A percentile compares a stretch with the other conserved stretches of the same genome.
Evolutionary conservation across 2,329 filamentous ascomycete genomes (phyloP).

Genomic region (Verticillium longisporum): DNA sequence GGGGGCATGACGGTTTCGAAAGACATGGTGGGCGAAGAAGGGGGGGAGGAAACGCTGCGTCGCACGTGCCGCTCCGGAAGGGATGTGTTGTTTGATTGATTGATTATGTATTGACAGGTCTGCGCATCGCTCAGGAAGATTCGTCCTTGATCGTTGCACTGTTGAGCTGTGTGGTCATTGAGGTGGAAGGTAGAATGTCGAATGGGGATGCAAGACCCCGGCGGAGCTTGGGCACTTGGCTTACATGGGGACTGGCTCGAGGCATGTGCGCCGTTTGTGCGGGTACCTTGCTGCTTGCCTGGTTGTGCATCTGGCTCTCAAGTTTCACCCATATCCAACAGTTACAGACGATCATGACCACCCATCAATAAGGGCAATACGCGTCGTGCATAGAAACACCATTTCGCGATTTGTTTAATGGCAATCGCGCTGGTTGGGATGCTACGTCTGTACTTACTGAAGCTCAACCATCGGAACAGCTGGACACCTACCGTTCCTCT

Average conservation of each 20-base stretch:
- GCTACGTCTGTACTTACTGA: too few relatives aligned
- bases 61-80: background rate
- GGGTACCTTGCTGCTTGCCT: background rate
- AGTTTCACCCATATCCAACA: background rate
- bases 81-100: background rate
- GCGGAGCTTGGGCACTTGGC: background rate
- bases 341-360: background rate
- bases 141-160: background rate
- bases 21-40: constrained; percentile 46
- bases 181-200: background rate
- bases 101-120: background rate
- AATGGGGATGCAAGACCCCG: background rate
- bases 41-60: background rate
- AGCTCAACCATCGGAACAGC: background rate
- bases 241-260: background rate
- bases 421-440: background rate
- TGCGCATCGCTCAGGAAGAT: background rate
- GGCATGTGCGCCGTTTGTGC: background rate
- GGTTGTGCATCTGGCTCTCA: background rate
- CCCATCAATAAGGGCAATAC: too few relatives aligned
- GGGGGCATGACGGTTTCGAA: constrained; percentile 64
- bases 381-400: too few relatives aligned
- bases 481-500: background rate
- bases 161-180: background rate
- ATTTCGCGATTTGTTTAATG: too few relatives aligned